Evolutionary conservation across 495 filamentous ascomycete genomes (phyloP), one percentile per base, ranked within the genome.

Genomic region (Thermochaetoides thermophila): DNA sequence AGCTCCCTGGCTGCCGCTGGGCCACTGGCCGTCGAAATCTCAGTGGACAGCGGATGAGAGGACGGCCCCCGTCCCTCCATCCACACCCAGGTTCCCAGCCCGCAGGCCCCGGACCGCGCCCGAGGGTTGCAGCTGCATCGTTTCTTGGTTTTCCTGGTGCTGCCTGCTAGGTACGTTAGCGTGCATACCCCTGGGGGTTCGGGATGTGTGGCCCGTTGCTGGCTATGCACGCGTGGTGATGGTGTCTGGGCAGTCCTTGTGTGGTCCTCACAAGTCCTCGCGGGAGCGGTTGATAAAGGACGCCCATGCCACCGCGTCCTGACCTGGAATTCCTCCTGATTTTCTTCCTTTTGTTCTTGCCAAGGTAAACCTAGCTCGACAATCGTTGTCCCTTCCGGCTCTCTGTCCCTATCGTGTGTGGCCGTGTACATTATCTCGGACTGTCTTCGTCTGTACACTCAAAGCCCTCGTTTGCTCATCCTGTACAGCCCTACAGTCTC

Each of bases 41-140:
- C 19, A 16, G 16, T 30, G 32, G 32, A 5, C 14, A 22, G 31
- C 39, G n/a, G n/a, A n/a, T n/a, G n/a, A n/a, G n/a, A n/a, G n/a
- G n/a, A n/a, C n/a, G n/a, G n/a, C n/a, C n/a, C n/a, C n/a, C n/a
- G n/a, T n/a, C n/a, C n/a, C n/a, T n/a, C n/a, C n/a, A n/a, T n/a
- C n/a, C n/a, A n/a, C n/a, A n/a, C n/a, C n/a, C n/a, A 36, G 12
- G 1, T 26, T 8, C 17, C 13, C 4, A 16, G 10, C 21, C 25
- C n/a, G n/a, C n/a, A 28, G 32, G 17, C 27, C 30, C 29, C 39
- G 33, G 32, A 31, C 29, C 30, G n/a, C 39, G 39, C 35, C 40
- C 27, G 35, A 38, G 35, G 27, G 42, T 30, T 35, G 40, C 27
- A 32, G 29, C 12, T n/a, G 21, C 8, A 26, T 18, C 17, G n/a